Percentiles rank a stretch among this genome's conserved stretches.
Conservation (phyloP, 371 early-diverging fungal genomes). For the Circinella umbellata region DNA sequence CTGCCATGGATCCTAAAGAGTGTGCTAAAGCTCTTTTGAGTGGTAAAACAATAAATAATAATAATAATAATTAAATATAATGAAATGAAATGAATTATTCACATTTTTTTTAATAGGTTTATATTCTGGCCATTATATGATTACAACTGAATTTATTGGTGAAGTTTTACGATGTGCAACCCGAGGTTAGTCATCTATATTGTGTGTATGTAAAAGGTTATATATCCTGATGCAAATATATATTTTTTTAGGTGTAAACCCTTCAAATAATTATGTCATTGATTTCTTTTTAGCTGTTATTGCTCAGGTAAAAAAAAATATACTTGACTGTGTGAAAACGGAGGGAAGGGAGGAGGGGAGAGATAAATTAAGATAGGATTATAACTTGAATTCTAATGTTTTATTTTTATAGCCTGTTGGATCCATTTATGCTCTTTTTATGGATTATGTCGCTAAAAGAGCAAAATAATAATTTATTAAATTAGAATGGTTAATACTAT, state of each 20-base stretch:
- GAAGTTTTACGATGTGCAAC: conserved; percentile 52
- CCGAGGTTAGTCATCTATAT: conserved; percentile 30
- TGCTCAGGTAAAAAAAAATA: conserved; percentile 57
- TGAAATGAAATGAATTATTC: too few relatives aligned
- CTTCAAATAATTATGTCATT: conserved; percentile 46
- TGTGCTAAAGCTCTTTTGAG: conserved; percentile 66
- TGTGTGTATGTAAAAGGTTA: background rate
- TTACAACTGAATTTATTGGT: conserved; percentile 56
- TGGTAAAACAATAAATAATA: conserved; percentile 25
- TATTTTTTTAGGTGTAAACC: conserved; percentile 37
- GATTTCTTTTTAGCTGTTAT: conserved; percentile 41
- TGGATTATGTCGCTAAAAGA: conserved; percentile 44
- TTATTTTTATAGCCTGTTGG: conserved; percentile 34
- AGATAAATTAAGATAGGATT: too few relatives aligned
- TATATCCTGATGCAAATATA: background rate
- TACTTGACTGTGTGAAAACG: too few relatives aligned
- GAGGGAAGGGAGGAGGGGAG: too few relatives aligned
- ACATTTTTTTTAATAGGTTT: conserved; percentile 20
- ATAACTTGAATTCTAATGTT: too few relatives aligned
- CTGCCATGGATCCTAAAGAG: conserved; percentile 59
- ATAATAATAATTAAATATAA: too few relatives aligned
- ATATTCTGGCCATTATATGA: conserved; percentile 51
- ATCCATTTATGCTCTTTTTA: conserved; percentile 48
- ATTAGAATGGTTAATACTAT: too few relatives aligned
- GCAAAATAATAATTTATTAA: background rate